These are phyloP conservation scores for Plantago ovata DNA, from an alignment of 257 asterid species.

Conservation along the genomic window DNA sequence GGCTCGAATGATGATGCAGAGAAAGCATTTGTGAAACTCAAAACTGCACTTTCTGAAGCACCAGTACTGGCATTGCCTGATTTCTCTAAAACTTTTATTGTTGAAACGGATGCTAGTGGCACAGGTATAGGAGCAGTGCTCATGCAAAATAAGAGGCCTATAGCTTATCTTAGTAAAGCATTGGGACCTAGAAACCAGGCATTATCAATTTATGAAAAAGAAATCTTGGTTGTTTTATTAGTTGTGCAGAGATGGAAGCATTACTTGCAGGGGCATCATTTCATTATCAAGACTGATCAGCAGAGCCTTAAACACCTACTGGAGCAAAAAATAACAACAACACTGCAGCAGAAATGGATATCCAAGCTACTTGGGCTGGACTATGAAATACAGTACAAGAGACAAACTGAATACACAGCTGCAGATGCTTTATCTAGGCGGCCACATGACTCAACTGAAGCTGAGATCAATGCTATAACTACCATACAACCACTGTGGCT, in stretches of 20 bases:
- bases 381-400: constrained; percentile 1
- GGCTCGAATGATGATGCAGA: background rate
- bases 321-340: constrained; percentile 4
- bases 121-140: too few relatives aligned
- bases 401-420: constrained; percentile 1
- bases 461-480: background rate
- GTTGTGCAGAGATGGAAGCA: constrained; percentile 9
- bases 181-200: too few relatives aligned
- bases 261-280: background rate
- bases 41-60: background rate
- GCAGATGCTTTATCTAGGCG: constrained; percentile 7
- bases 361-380: too few relatives aligned
- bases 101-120: too few relatives aligned
- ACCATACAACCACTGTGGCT: background rate
- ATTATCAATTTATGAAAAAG: too few relatives aligned
- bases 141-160: too few relatives aligned
- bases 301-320: constrained; percentile 7
- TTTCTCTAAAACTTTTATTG: background rate
- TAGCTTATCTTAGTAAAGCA: too few relatives aligned
- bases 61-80: background rate
- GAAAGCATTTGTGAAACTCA: background rate
- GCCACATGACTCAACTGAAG: background rate
- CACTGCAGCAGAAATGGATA: constrained; percentile 1
- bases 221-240: background rate
- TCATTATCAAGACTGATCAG: constrained; percentile 15